phyloP scores from a whole-genome alignment of 345 rosid genomes.

The Atalantia buxifolia region DNA sequence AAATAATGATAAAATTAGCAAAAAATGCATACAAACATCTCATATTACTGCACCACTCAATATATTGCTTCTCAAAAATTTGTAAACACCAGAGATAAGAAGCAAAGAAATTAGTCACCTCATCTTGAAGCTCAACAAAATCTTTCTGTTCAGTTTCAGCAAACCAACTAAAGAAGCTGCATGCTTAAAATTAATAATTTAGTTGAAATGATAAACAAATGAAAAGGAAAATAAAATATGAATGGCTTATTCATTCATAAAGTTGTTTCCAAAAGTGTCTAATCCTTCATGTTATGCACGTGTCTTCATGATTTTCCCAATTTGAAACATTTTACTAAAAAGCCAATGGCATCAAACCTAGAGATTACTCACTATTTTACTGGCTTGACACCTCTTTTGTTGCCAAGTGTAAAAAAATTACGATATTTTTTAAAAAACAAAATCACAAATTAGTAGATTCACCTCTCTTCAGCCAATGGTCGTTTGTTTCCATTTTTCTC shows the following conservation, averaged over 20 bases:
- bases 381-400: not conserved
- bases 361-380: not conserved
- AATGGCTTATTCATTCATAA: not conserved
- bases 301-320: not conserved
- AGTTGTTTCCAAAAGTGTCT: no score
- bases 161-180: slow-evolving; percentile 43
- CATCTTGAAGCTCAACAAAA: slow-evolving; percentile 30
- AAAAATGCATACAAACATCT: not conserved
- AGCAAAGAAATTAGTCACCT: slow-evolving; percentile 21
- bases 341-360: not conserved
- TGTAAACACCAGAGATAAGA: not conserved
- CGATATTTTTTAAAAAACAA: not conserved
- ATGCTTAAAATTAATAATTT: not conserved
- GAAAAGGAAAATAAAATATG: not conserved
- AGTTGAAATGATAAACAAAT: not conserved
- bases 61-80: not conserved
- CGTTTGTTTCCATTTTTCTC: slow-evolving; percentile 43
- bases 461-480: slow-evolving; percentile 31
- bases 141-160: slow-evolving; percentile 23
- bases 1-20: not conserved
- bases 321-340: not conserved
- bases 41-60: not conserved
- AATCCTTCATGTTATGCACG: not conserved
- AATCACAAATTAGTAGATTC: not conserved
- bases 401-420: not conserved